A percentile compares a stretch with the other conserved stretches of the same genome.
Conservation (phyloP, 352 stramenopile genomes). For the Pelagophyceae sp. region DNA sequence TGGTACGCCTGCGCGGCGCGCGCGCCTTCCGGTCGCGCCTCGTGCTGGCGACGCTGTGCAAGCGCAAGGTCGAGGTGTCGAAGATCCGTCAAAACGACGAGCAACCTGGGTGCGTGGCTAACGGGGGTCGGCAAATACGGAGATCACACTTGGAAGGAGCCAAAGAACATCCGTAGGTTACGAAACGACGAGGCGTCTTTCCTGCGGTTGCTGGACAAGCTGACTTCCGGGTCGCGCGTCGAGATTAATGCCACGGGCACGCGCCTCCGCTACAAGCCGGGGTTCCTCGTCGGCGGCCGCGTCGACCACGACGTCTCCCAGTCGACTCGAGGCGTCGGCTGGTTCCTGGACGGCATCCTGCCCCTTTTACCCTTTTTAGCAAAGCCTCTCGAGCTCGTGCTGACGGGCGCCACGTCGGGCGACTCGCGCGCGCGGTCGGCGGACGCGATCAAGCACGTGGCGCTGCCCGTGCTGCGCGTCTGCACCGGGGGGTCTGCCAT, state of each 20-base stretch:
- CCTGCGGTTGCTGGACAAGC: slow-evolving; percentile 83
- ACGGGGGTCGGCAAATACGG: too few species aligned
- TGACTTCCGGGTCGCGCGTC: slow-evolving; percentile 93
- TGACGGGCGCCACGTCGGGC: slow-evolving; percentile 80
- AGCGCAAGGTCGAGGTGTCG: background rate
- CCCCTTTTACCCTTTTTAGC: slow-evolving; percentile 94
- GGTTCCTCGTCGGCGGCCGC: slow-evolving; percentile 85
- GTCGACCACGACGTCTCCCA: slow-evolving; percentile 82
- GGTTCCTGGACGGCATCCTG: slow-evolving; percentile 96
- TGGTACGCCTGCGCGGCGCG: background rate
- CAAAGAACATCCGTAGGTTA: slow-evolving; percentile 83
- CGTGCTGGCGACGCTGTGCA: background rate
- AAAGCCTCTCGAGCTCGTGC: slow-evolving; percentile 77
- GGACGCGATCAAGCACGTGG: slow-evolving; percentile 86
- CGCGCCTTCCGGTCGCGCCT: background rate
- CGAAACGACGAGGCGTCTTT: slow-evolving; percentile 92
- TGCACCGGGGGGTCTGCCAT: background rate
- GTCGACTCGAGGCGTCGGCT: slow-evolving; percentile 59
- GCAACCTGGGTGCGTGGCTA: slow-evolving; percentile 45
- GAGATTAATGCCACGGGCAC: slow-evolving; percentile 99
- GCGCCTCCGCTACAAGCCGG: slow-evolving; percentile 87
- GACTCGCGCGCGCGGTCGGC: slow-evolving; percentile 60
- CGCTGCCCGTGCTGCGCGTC: slow-evolving; percentile 73
- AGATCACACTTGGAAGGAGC: slow-evolving; percentile 78
- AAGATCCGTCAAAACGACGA: background rate